These are phyloP conservation scores for Trichophyton verrucosum DNA, from an alignment of 2,329 filamentous ascomycete genomes.

Conservation along the genomic window DNA sequence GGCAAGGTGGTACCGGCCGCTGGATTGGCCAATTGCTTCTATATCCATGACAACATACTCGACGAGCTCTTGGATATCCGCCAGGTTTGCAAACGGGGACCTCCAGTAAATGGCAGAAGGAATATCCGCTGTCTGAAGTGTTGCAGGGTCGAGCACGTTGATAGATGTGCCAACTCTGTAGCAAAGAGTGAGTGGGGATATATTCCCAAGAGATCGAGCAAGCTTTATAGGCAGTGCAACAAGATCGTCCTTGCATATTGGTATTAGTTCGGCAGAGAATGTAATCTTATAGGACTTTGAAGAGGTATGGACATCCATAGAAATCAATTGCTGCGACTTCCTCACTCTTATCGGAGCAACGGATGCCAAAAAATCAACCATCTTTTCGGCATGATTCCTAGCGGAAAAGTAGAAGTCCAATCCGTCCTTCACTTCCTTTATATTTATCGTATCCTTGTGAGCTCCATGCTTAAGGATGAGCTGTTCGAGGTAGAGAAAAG, in stretches of 20 bases:
- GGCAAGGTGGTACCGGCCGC: conserved; percentile 70
- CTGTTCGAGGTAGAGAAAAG: conserved; percentile 75
- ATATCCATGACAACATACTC: conserved; percentile 96
- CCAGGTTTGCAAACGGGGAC: conserved; percentile 68
- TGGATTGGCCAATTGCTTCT: conserved; percentile 60
- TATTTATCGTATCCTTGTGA: conserved; percentile 89
- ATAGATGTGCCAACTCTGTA: conserved; percentile 78
- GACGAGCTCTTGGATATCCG: conserved; percentile 70
- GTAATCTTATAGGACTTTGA: conserved; percentile 91
- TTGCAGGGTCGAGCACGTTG: conserved; percentile 79
- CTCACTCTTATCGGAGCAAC: conserved; percentile 67
- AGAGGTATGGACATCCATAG: conserved; percentile 80
- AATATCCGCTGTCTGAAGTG: conserved; percentile 81
- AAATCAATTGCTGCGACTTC: conserved; percentile 86
- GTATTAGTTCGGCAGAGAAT: conserved; percentile 77
- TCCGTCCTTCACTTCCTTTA: conserved; percentile 91
- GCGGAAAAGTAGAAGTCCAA: conserved; percentile 91
- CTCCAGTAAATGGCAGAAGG: conserved; percentile 80
- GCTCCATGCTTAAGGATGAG: conserved; percentile 89
- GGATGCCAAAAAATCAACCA: conserved; percentile 79
- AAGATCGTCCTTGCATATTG: conserved; percentile 93
- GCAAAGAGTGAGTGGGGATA: conserved; percentile 74
- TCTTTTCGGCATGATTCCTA: conserved; percentile 81
- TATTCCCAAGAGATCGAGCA: conserved; percentile 78
- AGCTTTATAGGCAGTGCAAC: conserved; percentile 85